Base-by-base conservation (phyloP, 2,329 filamentous ascomycete species). In the Aspergillus costaricaensis region DNA sequence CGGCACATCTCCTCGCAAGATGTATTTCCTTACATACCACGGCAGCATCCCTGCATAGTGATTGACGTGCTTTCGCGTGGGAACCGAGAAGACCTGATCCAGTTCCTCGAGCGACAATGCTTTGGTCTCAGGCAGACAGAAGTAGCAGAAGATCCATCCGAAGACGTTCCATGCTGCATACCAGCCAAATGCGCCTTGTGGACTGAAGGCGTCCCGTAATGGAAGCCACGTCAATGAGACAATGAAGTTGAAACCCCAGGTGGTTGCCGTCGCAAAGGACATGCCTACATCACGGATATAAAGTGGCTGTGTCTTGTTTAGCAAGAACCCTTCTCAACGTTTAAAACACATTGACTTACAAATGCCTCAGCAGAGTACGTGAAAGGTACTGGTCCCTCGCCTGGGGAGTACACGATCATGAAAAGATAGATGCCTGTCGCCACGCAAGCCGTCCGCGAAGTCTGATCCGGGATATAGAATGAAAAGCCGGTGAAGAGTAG, bases 311-410 rank as follows among this genome's bases (percentile, higher is more conserved):
- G 17, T 14, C 4, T 6, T 23, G 5, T 3, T 44, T 23, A 44
- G 41, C 10, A 14, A 0, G 41, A 14, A 0, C 12, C 2, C 10
- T 44, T 14, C 14, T 21, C 19, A 5, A 2, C 14, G 0, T 6
- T 12, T 21, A 8, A 5, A 15, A 14, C 10, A 44, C 12, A 6
- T 12, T 23, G 2, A 23, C 41, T 23, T 44, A 44, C 41, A 69
- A 88, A 89, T 1, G 85, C 86, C 70, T 89, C 87, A 15, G 87
- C 86, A 0, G 85, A 87, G 70, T 89, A 89, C 0, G 85, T 88
- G 68, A 88, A 89, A 0, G 87, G 86, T 0, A 88, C 86, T 0
- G 84, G 83, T 0, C 87, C 87, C 70, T 86, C 86, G 32, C 87
- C 87, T 0, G 86, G 86, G 0, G 79, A 80, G 61, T 81, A 80